Conservation (phyloP, 768 basidiomycete genomes). For the Leucocoprinus leucothites region DNA sequence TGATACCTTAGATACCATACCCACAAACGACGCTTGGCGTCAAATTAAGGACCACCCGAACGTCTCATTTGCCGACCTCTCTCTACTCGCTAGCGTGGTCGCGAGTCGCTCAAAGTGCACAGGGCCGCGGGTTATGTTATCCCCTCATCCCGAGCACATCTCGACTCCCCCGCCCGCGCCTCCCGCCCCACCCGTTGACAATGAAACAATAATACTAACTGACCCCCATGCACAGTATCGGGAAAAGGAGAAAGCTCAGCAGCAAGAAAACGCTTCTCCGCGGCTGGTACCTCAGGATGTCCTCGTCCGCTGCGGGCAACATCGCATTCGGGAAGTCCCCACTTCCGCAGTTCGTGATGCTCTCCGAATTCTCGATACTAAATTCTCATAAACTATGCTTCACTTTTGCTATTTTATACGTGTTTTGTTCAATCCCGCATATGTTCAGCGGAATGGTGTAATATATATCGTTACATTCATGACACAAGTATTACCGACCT, state of each 20-base stretch:
- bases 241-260: slow-evolving; percentile 26
- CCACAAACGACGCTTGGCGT: slow-evolving; percentile 82
- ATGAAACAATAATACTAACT: slow-evolving; percentile 39
- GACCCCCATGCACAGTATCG: slow-evolving; percentile 54
- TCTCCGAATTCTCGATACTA: slow-evolving; percentile 68
- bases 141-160: slow-evolving; percentile 24
- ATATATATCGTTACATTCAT: slow-evolving; percentile 10
- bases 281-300: slow-evolving; percentile 60
- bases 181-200: slow-evolving; percentile 1
- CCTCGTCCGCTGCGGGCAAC: slow-evolving; percentile 58
- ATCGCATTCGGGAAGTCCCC: slow-evolving; percentile 63
- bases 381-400: slow-evolving; percentile 37
- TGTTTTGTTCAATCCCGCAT: too few relatives aligned
- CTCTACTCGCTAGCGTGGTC: slow-evolving; percentile 85
- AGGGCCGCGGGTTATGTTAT: slow-evolving; percentile 64
- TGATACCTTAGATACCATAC: slow-evolving; percentile 50
- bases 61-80: slow-evolving; percentile 78
- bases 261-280: slow-evolving; percentile 34
- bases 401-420: background rate
- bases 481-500: slow-evolving; percentile 6
- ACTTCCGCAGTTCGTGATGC: slow-evolving; percentile 75
- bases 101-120: slow-evolving; percentile 77
- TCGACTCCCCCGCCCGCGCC: slow-evolving; percentile 23
- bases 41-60: slow-evolving; percentile 88
- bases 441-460: background rate